Evolutionary conservation across 306 rosid genomes (phyloP).

Genomic region (Casuarina cunninghamiana): DNA sequence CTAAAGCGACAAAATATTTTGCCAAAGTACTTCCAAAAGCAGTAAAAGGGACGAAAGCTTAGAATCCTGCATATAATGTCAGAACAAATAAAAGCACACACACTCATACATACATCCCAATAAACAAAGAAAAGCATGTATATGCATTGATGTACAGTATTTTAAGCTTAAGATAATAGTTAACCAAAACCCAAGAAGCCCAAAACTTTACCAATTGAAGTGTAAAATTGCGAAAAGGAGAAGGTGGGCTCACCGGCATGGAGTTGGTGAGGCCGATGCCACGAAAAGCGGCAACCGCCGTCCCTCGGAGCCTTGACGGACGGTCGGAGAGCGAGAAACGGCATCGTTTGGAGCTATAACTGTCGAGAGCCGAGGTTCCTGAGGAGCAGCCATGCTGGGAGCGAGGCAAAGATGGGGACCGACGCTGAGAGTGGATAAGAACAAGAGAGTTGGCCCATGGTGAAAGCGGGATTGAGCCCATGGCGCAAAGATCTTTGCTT

Average conservation of each 20-base stretch:
- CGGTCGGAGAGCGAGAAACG: constrained; percentile 24
- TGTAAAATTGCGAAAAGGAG: neutral
- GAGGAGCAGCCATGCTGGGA: neutral
- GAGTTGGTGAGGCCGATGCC: constrained; percentile 38
- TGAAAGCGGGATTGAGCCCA: neutral
- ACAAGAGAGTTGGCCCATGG: neutral
- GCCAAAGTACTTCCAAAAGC: too few species aligned
- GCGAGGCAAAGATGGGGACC: neutral
- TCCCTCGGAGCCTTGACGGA: constrained; percentile 8
- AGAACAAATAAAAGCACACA: neutral
- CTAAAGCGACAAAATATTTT: too few species aligned
- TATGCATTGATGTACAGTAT: neutral
- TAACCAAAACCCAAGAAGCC: neutral
- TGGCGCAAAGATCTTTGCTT: neutral
- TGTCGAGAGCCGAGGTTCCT: constrained; percentile 7
- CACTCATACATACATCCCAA: neutral
- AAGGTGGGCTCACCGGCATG: constrained; percentile 38
- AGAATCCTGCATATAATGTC: neutral
- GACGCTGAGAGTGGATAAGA: neutral
- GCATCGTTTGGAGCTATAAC: constrained; percentile 24
- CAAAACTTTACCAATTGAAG: neutral
- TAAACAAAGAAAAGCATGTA: neutral
- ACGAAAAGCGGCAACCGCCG: constrained; percentile 30
- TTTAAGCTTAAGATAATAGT: neutral
- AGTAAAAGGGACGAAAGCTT: neutral